Conservation (phyloP, 352 stramenopile species). For the Phytophthora foliorum region DNA sequence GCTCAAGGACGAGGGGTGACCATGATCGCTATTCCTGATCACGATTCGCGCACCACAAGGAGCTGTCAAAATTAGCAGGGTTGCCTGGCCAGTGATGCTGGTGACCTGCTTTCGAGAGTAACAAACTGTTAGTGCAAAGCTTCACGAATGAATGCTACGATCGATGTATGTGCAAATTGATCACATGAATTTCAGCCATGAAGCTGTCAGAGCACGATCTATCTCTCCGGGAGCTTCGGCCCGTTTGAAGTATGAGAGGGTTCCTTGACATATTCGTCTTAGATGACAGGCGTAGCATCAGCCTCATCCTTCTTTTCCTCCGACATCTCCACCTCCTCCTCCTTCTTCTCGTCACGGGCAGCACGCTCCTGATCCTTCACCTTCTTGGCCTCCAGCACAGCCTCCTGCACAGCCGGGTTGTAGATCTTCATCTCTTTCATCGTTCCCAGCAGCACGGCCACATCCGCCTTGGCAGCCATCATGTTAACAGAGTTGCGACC, state of each 20-base stretch:
- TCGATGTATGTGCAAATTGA: constrained; percentile 17
- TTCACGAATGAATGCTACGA: not conserved
- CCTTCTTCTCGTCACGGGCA: constrained; percentile 47
- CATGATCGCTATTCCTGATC: constrained; percentile 33
- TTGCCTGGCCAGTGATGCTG: no score
- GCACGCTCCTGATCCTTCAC: constrained; percentile 56
- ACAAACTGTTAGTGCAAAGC: not conserved
- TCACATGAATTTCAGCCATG: constrained; percentile 19
- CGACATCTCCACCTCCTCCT: constrained; percentile 17
- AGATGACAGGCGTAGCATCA: constrained; percentile 20
- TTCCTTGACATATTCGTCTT: constrained; percentile 9
- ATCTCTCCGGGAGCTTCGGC: constrained; percentile 20
- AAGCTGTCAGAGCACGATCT: constrained; percentile 18
- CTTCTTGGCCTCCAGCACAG: constrained; percentile 60
- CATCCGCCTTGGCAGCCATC: constrained; percentile 88
- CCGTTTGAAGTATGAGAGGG: not conserved
- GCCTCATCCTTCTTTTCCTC: constrained; percentile 15
- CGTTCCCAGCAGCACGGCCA: constrained; percentile 74
- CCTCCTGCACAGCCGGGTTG: constrained; percentile 50
- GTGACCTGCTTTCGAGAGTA: not conserved
- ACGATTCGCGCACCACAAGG: not conserved
- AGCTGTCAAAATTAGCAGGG: constrained; percentile 29
- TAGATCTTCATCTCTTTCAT: constrained; percentile 91
- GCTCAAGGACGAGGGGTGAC: not conserved
- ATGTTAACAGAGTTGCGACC: constrained; percentile 89